Evolutionary conservation across 2,329 filamentous ascomycete genomes (phyloP), one percentile per base, ranked within the genome.

Genomic region (Colletotrichum sp.): DNA sequence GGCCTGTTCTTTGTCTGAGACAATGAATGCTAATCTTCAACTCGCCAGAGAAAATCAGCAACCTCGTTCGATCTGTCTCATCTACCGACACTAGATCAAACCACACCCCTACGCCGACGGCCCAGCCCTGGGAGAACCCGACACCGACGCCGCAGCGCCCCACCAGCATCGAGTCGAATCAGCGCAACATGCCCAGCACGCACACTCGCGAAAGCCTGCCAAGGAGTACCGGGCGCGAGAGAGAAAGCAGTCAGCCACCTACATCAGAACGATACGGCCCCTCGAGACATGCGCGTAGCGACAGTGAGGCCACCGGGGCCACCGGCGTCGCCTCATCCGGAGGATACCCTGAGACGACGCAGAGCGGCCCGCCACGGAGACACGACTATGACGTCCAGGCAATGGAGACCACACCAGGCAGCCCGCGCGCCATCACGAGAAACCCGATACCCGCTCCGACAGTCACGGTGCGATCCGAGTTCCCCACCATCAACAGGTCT

Each of bases 311-410:
- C 2, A 96, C 94, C 4, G 94, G 94, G 78, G 91, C 91, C 2
- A 96, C 94, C 4, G 94, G 94, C 18, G 88, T 91, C 30, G 89
- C 92, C 12, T 97, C 95, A 1, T 96, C 95, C 2, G 92, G 90
- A 26, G 95, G 96, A 61, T 98, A 98, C 81, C 90, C 93, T 30
- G 95, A 96, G 77, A 93, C 93, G 4, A 92, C 92, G 18, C 92
- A 95, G 79, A 93, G 92, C 80, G 91, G 90, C 8, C 91, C 91
- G 48, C 90, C 90, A 55, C 92, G 96, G 80, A 93, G 94, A 71
- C 96, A 98, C 82, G 96, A 99, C 83, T 99, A 98, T 81, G 97
- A 99, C 82, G 92, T 98, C 18, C 96, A 99, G 83, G 96, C 96
- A 5, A 98, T 98, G 95, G 96, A 98, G 84, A 95, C 95, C 0